Evolutionary conservation across 2,329 filamentous ascomycete genomes (phyloP).

Genomic region (Alternaria novae-zelandiae): DNA sequence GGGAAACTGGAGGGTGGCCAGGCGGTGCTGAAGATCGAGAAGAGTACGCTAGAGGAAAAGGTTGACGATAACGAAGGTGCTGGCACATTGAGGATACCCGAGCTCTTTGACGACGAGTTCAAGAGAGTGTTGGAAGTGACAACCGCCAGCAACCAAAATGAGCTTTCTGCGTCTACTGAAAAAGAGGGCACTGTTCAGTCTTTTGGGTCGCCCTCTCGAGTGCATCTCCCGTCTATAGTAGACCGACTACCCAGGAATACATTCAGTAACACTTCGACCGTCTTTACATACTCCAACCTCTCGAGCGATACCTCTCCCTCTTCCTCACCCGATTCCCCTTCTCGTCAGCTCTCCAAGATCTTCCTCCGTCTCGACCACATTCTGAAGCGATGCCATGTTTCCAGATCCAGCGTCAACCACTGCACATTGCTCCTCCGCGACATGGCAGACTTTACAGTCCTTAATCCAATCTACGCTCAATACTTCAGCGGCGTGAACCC

Average conservation of each 20-base stretch:
- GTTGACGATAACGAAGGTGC: slow-evolving; percentile 26
- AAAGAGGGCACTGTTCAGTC: slow-evolving; percentile 9
- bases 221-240: neutral
- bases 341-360: slow-evolving; percentile 48
- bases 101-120: slow-evolving; percentile 71
- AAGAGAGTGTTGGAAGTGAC: slow-evolving; percentile 39
- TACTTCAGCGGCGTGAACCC: slow-evolving; percentile 82
- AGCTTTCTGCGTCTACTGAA: slow-evolving; percentile 4
- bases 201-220: neutral
- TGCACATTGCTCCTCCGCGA: slow-evolving; percentile 73
- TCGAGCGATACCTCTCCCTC: slow-evolving; percentile 13
- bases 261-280: slow-evolving; percentile 41
- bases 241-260: slow-evolving; percentile 20
- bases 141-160: slow-evolving; percentile 5
- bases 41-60: slow-evolving; percentile 62
- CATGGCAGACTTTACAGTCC: slow-evolving; percentile 77
- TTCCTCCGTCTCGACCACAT: slow-evolving; percentile 42
- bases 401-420: slow-evolving; percentile 40
- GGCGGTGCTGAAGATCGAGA: slow-evolving; percentile 70
- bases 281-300: slow-evolving; percentile 57
- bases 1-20: slow-evolving; percentile 77
- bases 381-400: slow-evolving; percentile 35
- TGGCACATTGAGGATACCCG: slow-evolving; percentile 62
- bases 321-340: slow-evolving; percentile 5
- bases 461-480: slow-evolving; percentile 78